Conservation (phyloP, 441 rosid species). For the Omphalea diandra region DNA sequence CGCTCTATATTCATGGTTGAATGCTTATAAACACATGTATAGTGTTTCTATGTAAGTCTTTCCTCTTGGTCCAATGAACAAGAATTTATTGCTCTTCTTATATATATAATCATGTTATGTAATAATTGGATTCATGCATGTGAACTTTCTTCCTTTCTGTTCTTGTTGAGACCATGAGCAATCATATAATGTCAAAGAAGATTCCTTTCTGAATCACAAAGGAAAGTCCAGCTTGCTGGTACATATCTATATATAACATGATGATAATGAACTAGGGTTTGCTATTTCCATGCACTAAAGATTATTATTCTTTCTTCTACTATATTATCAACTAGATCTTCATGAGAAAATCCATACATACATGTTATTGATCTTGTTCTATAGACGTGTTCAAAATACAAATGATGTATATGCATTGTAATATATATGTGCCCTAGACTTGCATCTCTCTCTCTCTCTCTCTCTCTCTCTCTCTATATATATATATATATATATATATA, state of each 20-base stretch:
- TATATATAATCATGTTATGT: neutral
- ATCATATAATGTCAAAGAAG: constrained; percentile 7
- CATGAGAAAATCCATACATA: no score
- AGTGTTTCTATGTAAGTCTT: no score
- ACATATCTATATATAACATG: neutral
- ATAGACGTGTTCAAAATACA: no score
- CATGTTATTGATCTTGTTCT: no score
- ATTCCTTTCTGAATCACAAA: constrained; percentile 1
- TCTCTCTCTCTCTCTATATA: no score
- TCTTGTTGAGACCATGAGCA: constrained; percentile 11
- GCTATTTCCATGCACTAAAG: neutral
- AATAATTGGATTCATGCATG: neutral
- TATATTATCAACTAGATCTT: no score
- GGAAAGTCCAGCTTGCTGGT: neutral
- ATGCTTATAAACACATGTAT: neutral
- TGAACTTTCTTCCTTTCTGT: neutral
- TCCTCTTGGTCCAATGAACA: neutral
- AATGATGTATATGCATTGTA: neutral
- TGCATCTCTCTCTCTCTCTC: no score
- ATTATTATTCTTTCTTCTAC: no score
- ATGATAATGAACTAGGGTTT: constrained; percentile 25
- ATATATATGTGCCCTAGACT: neutral
- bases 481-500: no score
- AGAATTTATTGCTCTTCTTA: neutral
- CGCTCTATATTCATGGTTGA: neutral